These are phyloP conservation scores for Fusarium concolor DNA, from an alignment of 2,329 filamentous ascomycete genomes.

Conservation along the genomic window DNA sequence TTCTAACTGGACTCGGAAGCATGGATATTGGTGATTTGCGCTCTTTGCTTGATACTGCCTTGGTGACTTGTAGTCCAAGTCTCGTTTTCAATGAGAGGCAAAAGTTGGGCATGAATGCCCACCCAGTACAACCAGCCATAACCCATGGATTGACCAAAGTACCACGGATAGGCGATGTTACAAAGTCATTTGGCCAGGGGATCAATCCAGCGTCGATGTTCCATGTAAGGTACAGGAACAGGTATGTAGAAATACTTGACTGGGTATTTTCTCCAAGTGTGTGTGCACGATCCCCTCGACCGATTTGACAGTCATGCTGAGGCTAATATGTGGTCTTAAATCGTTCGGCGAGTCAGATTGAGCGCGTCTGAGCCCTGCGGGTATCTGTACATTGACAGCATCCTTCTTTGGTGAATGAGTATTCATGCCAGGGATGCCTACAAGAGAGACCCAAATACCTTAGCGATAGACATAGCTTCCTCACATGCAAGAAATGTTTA, in stretches of 20 bases:
- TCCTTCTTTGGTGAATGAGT: conserved; percentile 7
- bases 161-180: conserved; percentile 36
- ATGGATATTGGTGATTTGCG: not conserved
- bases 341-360: conserved; percentile 43
- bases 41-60: conserved; percentile 18
- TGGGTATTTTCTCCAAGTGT: conserved; percentile 18
- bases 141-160: conserved; percentile 28
- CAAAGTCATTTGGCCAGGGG: conserved; percentile 18
- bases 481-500: conserved; percentile 41
- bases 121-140: conserved; percentile 19
- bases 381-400: conserved; percentile 9
- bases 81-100: conserved; percentile 28
- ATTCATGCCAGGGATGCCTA: not conserved
- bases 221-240: conserved; percentile 21
- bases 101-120: conserved; percentile 40
- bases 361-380: conserved; percentile 42
- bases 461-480: conserved; percentile 6
- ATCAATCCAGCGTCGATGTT: conserved; percentile 2
- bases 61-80: conserved; percentile 9
- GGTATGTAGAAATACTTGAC: conserved; percentile 5
- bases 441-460: not conserved
- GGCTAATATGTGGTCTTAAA: conserved; percentile 26
- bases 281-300: conserved; percentile 36
- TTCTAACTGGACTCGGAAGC: not conserved
- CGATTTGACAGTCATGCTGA: conserved; percentile 35